A percentile compares a stretch with the other conserved stretches of the same genome.
These are phyloP conservation scores for Phlebiopsis flavidoalba DNA, from an alignment of 768 basidiomycete species.

Conservation along the genomic window DNA sequence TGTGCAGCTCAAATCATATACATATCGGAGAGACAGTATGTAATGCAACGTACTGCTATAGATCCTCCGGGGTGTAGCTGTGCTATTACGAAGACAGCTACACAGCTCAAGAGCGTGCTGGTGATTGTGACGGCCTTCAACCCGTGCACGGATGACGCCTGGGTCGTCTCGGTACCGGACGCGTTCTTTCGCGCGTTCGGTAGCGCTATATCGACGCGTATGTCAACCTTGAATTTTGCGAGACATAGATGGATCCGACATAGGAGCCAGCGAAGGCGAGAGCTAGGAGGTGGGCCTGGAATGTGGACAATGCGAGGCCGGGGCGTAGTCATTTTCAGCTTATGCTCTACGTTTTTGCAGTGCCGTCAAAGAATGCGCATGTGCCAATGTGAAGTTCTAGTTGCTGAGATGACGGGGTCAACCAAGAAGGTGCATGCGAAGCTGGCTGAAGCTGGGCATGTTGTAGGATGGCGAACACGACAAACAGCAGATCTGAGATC, in stretches of 20 bases:
- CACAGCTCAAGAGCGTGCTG: slow-evolving; percentile 59
- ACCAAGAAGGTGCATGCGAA: background rate
- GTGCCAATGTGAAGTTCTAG: no score
- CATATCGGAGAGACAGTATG: background rate
- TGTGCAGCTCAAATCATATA: background rate
- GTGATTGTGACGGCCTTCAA: slow-evolving; percentile 58
- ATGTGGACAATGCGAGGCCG: slow-evolving; percentile 12
- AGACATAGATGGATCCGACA: slow-evolving; percentile 81
- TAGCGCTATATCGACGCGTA: slow-evolving; percentile 14
- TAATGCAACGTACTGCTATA: background rate
- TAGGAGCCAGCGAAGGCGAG: slow-evolving; percentile 59
- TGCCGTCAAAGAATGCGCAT: background rate
- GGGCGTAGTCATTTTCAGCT: background rate
- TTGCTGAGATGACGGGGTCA: no score
- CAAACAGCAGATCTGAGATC: slow-evolving; percentile 1
- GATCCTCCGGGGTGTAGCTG: background rate
- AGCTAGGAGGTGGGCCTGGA: slow-evolving; percentile 48
- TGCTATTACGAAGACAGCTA: slow-evolving; percentile 29
- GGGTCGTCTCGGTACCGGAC: slow-evolving; percentile 79
- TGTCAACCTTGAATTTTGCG: slow-evolving; percentile 54
- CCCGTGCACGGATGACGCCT: slow-evolving; percentile 75
- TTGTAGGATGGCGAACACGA: background rate
- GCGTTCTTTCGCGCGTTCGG: slow-evolving; percentile 29
- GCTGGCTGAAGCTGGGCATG: background rate
- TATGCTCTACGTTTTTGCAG: background rate